Conservation (phyloP, 1,284 basidiomycete species). For the Ustilago lituana region DNA sequence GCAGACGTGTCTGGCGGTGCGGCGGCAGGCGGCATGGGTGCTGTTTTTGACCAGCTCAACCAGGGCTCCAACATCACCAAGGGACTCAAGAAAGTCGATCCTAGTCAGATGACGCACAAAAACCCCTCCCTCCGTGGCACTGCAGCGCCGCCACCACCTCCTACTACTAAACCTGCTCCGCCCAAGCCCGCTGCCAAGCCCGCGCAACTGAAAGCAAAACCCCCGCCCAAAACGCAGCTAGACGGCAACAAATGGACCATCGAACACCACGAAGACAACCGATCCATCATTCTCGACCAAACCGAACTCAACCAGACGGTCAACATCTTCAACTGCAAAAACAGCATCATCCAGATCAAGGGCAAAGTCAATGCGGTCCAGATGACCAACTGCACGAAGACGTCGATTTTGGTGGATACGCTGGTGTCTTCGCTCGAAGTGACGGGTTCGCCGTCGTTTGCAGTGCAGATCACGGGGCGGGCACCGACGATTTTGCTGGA, state of each 20-base stretch:
- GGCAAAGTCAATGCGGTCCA: constrained; percentile 97
- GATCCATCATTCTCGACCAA: constrained; percentile 78
- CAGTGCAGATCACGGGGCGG: constrained; percentile 86
- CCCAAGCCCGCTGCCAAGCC: constrained; percentile 56
- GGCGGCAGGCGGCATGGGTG: constrained; percentile 74
- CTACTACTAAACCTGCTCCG: constrained; percentile 40
- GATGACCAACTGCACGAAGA: constrained; percentile 80
- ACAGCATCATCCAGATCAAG: constrained; percentile 83
- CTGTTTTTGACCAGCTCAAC: constrained; percentile 93
- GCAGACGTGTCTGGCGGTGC: constrained; percentile 63
- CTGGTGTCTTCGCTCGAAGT: constrained; percentile 88
- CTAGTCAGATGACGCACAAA: constrained; percentile 98
- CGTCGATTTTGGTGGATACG: constrained; percentile 86
- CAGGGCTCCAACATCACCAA: constrained; percentile 89
- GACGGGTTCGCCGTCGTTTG: constrained; percentile 91
- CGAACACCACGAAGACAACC: constrained; percentile 91
- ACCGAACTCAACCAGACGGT: constrained; percentile 85
- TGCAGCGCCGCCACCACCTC: constrained; percentile 3
- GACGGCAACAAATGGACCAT: constrained; percentile 95
- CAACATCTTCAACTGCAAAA: constrained; percentile 91
- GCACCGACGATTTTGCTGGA: constrained; percentile 94
- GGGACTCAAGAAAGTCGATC: constrained; percentile 90
- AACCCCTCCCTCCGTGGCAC: constrained; percentile 82
- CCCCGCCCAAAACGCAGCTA: constrained; percentile 87
- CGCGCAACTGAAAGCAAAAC: constrained; percentile 72